phyloP scores from a whole-genome alignment of 2,329 filamentous ascomycete species.

The Aspergillus brunneoviolaceus region DNA sequence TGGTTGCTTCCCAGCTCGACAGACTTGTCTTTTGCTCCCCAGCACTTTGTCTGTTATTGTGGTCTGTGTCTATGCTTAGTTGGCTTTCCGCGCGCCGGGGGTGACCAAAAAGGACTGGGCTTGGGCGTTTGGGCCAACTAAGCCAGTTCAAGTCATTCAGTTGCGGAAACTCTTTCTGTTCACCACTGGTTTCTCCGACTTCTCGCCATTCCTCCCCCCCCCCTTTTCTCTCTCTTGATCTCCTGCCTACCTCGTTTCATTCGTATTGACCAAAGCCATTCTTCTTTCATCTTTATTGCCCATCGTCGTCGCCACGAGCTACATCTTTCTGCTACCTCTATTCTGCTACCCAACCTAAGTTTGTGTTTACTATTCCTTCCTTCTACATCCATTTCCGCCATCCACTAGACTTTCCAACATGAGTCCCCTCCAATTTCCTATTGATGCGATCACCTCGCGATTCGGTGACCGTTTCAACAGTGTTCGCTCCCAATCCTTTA shows the following conservation, averaged over 20 bases:
- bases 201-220: constrained; percentile 1
- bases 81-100: background rate
- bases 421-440: constrained; percentile 87
- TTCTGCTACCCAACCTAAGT: background rate
- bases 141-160: constrained; percentile 11
- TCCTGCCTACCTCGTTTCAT: background rate
- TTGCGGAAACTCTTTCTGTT: background rate
- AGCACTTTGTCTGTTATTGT: no score
- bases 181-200: background rate
- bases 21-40: no score
- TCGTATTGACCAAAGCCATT: background rate
- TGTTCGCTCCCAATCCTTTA: constrained; percentile 75
- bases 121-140: constrained; percentile 20
- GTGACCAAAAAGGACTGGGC: constrained; percentile 5
- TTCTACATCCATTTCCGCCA: background rate
- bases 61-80: background rate
- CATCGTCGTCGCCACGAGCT: background rate
- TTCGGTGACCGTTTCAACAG: constrained; percentile 87
- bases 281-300: background rate
- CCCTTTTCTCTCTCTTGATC: constrained; percentile 11
- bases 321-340: background rate
- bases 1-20: no score
- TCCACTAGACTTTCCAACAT: constrained; percentile 49
- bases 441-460: constrained; percentile 87
- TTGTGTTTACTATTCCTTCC: background rate